Evolutionary conservation across 2,329 filamentous ascomycete species (phyloP), one percentile per base, ranked within the genome.

Genomic region (Calonectria montana): DNA sequence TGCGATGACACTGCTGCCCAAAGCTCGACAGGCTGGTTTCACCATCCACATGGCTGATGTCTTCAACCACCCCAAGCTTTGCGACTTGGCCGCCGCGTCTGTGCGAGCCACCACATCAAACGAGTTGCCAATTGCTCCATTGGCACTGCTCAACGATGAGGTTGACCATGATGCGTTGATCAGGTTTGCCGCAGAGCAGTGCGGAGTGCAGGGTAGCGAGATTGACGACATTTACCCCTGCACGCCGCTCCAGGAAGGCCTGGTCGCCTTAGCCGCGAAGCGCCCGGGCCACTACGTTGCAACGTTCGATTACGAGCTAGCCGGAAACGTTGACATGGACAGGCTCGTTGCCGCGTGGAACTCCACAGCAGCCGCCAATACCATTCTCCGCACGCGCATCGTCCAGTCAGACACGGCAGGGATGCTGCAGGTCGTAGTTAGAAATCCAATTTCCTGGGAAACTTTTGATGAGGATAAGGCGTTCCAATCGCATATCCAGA

Each of bases 161-260:
- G 39, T 16, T 43, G 39, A 29, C 50, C 12, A 9, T 25, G 27
- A 29, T 29, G 16, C 9, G 6, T 10, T 29, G 50, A n/a, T 31
- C 18, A 4, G 16, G 27, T 39, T 39, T 61, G 27, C 47, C 21
- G 41, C 57, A 27, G 41, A 48, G 4, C 39, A 43, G 39, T n/a
- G 48, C 35, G 27, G 55, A 12, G 7, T 47, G 1, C 18, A 62
- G n/a, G 39, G 55, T 29, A 63, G 57, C 23, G 23, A 66, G 29
- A 77, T 88, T 9, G 84, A 88, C 63, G 87, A 89, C 68, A 77
- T 86, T 0, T 89, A 87, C 63, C 87, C 87, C 0, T 86, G 85
- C 75, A 86, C 87, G 0, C 82, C 87, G 0, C 76, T 88, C 0
- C 87, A 89, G 69, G 86, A 87, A 73, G 86, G 84, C 7, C 81